Conservation (phyloP, 1,284 basidiomycete genomes). For the Golubevia pallescens region DNA sequence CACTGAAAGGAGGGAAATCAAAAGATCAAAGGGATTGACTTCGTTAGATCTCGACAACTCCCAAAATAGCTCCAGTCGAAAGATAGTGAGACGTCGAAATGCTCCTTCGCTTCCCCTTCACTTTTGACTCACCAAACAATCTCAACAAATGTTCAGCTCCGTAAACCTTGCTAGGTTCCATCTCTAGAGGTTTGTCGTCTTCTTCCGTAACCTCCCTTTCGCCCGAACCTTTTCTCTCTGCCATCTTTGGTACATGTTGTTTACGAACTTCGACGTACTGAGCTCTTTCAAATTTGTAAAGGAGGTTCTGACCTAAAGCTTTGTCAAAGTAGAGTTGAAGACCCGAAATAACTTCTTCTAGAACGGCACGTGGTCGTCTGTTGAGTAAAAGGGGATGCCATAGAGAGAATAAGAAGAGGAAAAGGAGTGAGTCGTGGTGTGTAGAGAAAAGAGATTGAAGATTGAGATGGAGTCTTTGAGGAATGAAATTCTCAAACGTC, state of each 20-base stretch:
- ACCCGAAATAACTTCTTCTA: conserved; percentile 84
- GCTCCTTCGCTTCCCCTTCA: no score
- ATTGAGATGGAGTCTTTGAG: no score
- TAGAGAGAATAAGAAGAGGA: conserved; percentile 13
- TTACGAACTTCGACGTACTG: conserved; percentile 87
- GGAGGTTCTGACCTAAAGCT: conserved; percentile 83
- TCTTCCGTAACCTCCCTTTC: conserved; percentile 70
- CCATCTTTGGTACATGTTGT: conserved; percentile 70
- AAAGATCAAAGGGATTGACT: no score
- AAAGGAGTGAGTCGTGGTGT: conserved; percentile 3
- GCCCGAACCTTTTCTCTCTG: conserved; percentile 66
- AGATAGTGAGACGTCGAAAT: no score
- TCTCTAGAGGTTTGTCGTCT: conserved; percentile 70
- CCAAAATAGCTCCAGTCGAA: no score
- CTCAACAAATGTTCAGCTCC: conserved; percentile 92
- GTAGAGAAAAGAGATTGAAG: conserved; percentile 68
- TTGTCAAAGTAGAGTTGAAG: conserved; percentile 93
- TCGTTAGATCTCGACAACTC: no score
- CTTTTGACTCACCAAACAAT: conserved; percentile 77
- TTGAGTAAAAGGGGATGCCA: not conserved
- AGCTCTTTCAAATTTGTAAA: conserved; percentile 91
- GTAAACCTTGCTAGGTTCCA: conserved; percentile 87
- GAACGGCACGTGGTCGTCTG: conserved; percentile 68
- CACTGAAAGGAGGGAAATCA: no score
- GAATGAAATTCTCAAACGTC: no score